Conservation (phyloP, 1,139 yeast species). For the Geotrichum carabidarum region DNA sequence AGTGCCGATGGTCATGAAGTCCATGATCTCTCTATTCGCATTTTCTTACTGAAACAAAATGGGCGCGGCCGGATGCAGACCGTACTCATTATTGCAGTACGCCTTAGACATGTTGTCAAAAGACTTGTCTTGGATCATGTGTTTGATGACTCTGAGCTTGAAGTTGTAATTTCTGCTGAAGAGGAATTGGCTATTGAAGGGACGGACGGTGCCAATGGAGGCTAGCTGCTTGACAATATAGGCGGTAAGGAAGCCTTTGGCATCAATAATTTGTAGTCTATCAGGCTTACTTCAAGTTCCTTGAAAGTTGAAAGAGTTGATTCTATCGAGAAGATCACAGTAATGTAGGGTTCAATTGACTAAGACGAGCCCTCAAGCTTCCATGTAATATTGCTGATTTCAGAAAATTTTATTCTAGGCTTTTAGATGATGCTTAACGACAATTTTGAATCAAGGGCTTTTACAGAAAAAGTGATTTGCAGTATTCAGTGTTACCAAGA, state of each 20-base stretch:
- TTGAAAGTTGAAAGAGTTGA: too few relatives aligned
- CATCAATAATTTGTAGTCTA: slow-evolving; percentile 46
- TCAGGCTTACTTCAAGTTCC: not conserved
- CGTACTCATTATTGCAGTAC: slow-evolving; percentile 38
- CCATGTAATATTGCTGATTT: too few relatives aligned
- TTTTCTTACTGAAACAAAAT: slow-evolving; percentile 28
- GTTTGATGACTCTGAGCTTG: slow-evolving; percentile 42
- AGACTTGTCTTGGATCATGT: slow-evolving; percentile 36
- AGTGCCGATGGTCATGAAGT: slow-evolving; percentile 52
- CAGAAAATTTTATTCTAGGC: too few relatives aligned
- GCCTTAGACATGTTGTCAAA: slow-evolving; percentile 38
- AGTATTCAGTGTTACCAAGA: too few relatives aligned
- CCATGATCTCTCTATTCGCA: slow-evolving; percentile 33
- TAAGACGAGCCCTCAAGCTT: too few relatives aligned
- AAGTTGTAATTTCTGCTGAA: slow-evolving; percentile 30
- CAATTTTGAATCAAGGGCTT: too few relatives aligned
- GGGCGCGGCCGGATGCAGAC: slow-evolving; percentile 46
- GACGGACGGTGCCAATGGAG: slow-evolving; percentile 57
- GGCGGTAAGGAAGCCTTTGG: slow-evolving; percentile 50
- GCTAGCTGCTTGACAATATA: slow-evolving; percentile 43
- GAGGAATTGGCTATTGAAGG: slow-evolving; percentile 47
- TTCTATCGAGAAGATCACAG: too few relatives aligned
- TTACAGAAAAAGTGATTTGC: too few relatives aligned
- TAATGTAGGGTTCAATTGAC: too few relatives aligned
- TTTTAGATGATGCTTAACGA: too few relatives aligned